phyloP scores from a whole-genome alignment of 371 early-diverging fungal species.

The Racocetra persica region DNA sequence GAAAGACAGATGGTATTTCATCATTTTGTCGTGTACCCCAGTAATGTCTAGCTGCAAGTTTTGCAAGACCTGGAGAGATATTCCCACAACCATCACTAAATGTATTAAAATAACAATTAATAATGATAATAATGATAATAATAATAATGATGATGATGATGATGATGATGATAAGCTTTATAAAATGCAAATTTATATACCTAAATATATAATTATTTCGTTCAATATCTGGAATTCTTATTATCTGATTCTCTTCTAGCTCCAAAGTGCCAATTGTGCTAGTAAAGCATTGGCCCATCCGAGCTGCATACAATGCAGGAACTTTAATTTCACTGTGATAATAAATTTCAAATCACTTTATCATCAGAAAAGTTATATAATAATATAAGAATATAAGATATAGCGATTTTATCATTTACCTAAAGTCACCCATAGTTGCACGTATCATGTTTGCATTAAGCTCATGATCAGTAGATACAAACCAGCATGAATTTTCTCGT shows the following conservation, averaged over 20 bases:
- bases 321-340: slow-evolving; percentile 47
- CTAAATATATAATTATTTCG: slow-evolving; percentile 63
- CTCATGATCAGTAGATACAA: slow-evolving; percentile 56
- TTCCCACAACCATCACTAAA: slow-evolving; percentile 85
- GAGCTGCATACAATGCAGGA: slow-evolving; percentile 74
- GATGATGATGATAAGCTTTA: background rate
- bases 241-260: slow-evolving; percentile 51
- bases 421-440: slow-evolving; percentile 78
- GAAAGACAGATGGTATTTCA: slow-evolving; percentile 74
- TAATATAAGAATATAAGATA: background rate
- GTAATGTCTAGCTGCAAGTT: slow-evolving; percentile 44
- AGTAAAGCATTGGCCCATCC: slow-evolving; percentile 84
- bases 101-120: background rate
- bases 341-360: background rate
- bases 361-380: background rate
- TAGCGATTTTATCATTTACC: slow-evolving; percentile 50
- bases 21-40: slow-evolving; percentile 60
- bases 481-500: slow-evolving; percentile 78
- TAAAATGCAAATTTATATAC: background rate
- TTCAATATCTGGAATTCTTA: slow-evolving; percentile 63
- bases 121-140: too few species aligned
- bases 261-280: slow-evolving; percentile 63
- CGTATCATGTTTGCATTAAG: slow-evolving; percentile 68
- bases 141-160: too few species aligned
- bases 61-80: slow-evolving; percentile 63